Evolutionary conservation across 2,329 filamentous ascomycete species (phyloP).

Genomic region (Trichoderma sp.): DNA sequence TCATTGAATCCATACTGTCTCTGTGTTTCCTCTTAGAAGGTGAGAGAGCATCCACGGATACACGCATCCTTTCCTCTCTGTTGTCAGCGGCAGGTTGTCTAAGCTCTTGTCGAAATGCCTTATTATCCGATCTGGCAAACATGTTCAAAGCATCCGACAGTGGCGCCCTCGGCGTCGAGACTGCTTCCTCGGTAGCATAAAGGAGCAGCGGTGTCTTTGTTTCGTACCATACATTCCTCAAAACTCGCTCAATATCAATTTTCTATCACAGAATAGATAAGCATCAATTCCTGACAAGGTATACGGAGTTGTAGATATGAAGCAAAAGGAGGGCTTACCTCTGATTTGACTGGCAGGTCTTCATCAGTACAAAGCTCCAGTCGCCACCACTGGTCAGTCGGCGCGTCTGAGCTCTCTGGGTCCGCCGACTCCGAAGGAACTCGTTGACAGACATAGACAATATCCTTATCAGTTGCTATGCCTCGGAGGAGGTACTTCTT

Average conservation of each 20-base stretch:
- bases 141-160: constrained; percentile 48
- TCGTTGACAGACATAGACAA: constrained; percentile 56
- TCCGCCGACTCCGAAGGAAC: constrained; percentile 49
- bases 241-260: constrained; percentile 50
- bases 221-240: constrained; percentile 52
- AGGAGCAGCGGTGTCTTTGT: constrained; percentile 54
- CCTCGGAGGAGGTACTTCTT: constrained; percentile 57
- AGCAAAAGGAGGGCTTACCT: constrained; percentile 44
- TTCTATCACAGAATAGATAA: constrained; percentile 43
- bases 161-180: constrained; percentile 41
- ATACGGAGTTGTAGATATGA: background rate
- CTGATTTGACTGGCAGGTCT: constrained; percentile 50
- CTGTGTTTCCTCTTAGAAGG: constrained; percentile 53
- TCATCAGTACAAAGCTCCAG: constrained; percentile 49
- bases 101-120: constrained; percentile 56
- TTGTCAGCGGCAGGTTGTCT: constrained; percentile 42
- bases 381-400: constrained; percentile 60
- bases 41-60: constrained; percentile 47
- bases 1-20: constrained; percentile 53
- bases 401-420: constrained; percentile 40
- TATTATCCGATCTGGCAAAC: constrained; percentile 58
- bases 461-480: constrained; percentile 51
- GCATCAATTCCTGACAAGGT: constrained; percentile 27
- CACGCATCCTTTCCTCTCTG: constrained; percentile 30
- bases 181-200: constrained; percentile 57